phyloP scores from a whole-genome alignment of 768 basidiomycete genomes.

The Boletus bicolor region DNA sequence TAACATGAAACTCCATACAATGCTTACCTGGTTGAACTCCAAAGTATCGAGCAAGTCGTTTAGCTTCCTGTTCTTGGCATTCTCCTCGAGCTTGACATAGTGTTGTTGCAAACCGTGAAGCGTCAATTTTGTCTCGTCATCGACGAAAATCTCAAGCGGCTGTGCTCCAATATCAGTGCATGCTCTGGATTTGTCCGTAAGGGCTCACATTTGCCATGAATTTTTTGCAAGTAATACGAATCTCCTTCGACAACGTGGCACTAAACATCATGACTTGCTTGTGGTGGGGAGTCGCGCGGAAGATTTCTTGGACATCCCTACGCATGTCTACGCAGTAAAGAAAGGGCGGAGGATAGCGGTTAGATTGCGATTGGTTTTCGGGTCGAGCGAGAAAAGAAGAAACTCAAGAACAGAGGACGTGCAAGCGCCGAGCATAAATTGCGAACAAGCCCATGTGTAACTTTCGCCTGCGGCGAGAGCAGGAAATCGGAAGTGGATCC shows the following conservation, averaged over 20 bases:
- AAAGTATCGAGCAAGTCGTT: slow-evolving; percentile 93
- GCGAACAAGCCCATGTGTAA: slow-evolving; percentile 16
- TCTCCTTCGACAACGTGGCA: slow-evolving; percentile 95
- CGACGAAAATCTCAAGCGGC: slow-evolving; percentile 99
- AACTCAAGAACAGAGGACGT: slow-evolving; percentile 39
- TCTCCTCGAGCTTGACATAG: slow-evolving; percentile 95
- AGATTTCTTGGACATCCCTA: slow-evolving; percentile 99
- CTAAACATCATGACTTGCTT: slow-evolving; percentile 99
- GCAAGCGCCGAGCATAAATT: slow-evolving; percentile 13
- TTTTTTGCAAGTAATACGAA: slow-evolving; percentile 97
- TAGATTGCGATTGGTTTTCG: slow-evolving; percentile 56
- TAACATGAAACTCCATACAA: neutral
- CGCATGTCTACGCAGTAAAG: slow-evolving; percentile 85
- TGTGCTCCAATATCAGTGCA: slow-evolving; percentile 30
- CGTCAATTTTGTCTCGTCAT: slow-evolving; percentile 98
- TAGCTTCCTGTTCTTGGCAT: slow-evolving; percentile 92
- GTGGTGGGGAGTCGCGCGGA: slow-evolving; percentile 97
- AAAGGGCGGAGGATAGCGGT: slow-evolving; percentile 59
- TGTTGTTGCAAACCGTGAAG: slow-evolving; percentile 98
- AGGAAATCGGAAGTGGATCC: slow-evolving; percentile 32
- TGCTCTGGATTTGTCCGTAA: neutral
- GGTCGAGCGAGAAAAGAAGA: slow-evolving; percentile 50
- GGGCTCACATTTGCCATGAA: slow-evolving; percentile 95
- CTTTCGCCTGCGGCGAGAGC: slow-evolving; percentile 28
- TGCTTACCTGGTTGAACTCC: slow-evolving; percentile 92